These are phyloP conservation scores for Botryotinia narcissicola DNA, from an alignment of 2,329 filamentous ascomycete species.

Conservation along the genomic window DNA sequence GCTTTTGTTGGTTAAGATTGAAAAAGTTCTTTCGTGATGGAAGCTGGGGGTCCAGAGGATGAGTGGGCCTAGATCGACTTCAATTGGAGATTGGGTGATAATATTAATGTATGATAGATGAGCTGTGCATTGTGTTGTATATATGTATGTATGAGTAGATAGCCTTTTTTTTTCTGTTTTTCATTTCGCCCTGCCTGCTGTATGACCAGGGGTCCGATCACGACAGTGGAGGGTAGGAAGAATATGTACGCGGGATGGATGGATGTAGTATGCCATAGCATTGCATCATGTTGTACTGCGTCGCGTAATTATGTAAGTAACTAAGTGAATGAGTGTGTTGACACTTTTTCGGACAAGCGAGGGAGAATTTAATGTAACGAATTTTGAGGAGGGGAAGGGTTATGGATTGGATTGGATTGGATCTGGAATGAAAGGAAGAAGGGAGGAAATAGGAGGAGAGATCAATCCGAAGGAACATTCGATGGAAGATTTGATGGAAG, in stretches of 20 bases:
- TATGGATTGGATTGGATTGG: background rate
- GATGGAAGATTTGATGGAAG: no score
- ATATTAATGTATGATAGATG: conserved; percentile 8
- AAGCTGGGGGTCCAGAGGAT: background rate
- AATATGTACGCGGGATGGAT: background rate
- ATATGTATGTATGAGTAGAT: background rate
- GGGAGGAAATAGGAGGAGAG: no score
- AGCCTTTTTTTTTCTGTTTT: background rate
- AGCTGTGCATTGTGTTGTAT: background rate
- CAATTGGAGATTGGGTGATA: background rate
- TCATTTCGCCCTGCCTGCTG: background rate
- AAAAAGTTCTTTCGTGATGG: conserved; percentile 48
- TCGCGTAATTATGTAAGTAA: background rate
- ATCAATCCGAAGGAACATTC: no score
- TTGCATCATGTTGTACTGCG: background rate
- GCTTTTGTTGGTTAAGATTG: conserved; percentile 70
- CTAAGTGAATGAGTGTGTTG: background rate
- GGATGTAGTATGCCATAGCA: background rate
- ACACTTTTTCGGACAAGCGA: background rate
- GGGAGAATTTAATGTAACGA: background rate
- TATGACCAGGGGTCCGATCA: background rate
- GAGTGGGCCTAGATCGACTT: background rate
- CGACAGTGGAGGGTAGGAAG: background rate
- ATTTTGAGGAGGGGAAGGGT: background rate
- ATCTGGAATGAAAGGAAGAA: background rate